Base-by-base conservation (phyloP, 441 rosid species). In the Croton laevigatus region DNA sequence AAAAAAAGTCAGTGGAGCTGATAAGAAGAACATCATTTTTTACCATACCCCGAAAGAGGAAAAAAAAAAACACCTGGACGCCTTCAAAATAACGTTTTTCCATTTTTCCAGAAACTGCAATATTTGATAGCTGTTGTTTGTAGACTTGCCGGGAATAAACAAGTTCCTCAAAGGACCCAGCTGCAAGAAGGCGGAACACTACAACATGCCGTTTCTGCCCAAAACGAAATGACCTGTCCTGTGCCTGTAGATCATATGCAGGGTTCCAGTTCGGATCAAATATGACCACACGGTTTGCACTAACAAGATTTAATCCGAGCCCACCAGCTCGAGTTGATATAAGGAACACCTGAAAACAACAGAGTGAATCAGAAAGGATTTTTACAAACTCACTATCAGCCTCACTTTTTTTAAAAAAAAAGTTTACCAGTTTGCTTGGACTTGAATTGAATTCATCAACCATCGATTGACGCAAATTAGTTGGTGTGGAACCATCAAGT, bases 281-380 rank as follows among this genome's bases (percentile, higher is more conserved):
- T 82, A 95, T 89, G 60, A 95, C 96, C 74, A 95, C 98, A 5
- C 97, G 93, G 76, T 95, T 92, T 10, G 98, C 99, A 34, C 97
- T 90, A 53, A 89, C 97, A 74, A 92, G 99, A 87, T 94, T 94
- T 81, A 94, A 81, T 59, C 99, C 99, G 68, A 94, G 91, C 65
- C 98, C 99, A 77, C 98, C 98, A 76, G 98, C 99, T 80, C 97
- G 86, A 74, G 98, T 90, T 66, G 99, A 94, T 86, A 94, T 94
- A 19, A 92, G 86, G 85, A 94, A 91, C 52, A 91, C 98, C 98
- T 94, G 81, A 69, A 70, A 71, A 8, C 32, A 22, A 27, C 68
- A 19, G 38, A 6, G 48, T 7, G 48, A 36, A 19, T 49, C 62
- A 67, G 72, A 23, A 40, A 27, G 32, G 69, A 57, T 37, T 42